A percentile compares a stretch with the other conserved stretches of the same genome.
Conservation (phyloP, 768 basidiomycete species). For the Podaxis sp. region DNA sequence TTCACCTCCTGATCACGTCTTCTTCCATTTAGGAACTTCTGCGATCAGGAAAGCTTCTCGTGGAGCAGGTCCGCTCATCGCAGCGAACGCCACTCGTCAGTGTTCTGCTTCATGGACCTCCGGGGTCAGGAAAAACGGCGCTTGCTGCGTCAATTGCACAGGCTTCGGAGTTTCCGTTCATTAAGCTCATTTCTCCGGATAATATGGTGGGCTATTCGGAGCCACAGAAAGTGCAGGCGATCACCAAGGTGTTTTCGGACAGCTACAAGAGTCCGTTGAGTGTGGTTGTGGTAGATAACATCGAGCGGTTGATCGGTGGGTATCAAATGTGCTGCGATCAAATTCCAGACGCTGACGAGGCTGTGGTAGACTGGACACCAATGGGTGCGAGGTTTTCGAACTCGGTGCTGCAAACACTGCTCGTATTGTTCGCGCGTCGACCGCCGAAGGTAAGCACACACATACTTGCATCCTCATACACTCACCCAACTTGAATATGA, state of each 20-base stretch:
- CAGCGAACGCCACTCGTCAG: constrained; percentile 91
- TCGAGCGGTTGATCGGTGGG: constrained; percentile 90
- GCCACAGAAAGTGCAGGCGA: constrained; percentile 83
- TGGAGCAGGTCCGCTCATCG: constrained; percentile 91
- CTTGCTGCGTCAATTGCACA: constrained; percentile 93
- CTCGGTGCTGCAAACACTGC: constrained; percentile 82
- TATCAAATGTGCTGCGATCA: not conserved
- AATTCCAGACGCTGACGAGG: not conserved
- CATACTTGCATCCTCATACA: not conserved
- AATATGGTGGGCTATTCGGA: constrained; percentile 98
- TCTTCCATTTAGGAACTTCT: constrained; percentile 68
- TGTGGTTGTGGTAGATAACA: constrained; percentile 92
- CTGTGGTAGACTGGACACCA: constrained; percentile 82
- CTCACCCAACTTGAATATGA: not conserved
- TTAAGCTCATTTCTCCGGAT: constrained; percentile 95
- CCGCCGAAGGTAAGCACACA: constrained; percentile 80
- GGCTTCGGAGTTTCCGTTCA: constrained; percentile 94
- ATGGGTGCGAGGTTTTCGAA: constrained; percentile 98
- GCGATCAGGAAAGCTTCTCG: constrained; percentile 82
- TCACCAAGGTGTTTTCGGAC: constrained; percentile 92
- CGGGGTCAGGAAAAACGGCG: constrained; percentile 94
- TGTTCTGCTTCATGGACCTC: constrained; percentile 83
- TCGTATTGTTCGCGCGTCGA: constrained; percentile 83
- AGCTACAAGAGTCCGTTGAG: constrained; percentile 97
- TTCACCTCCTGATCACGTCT: constrained; percentile 2